Base-by-base conservation (phyloP, 2,329 filamentous ascomycete genomes). In the Periconia sp. region DNA sequence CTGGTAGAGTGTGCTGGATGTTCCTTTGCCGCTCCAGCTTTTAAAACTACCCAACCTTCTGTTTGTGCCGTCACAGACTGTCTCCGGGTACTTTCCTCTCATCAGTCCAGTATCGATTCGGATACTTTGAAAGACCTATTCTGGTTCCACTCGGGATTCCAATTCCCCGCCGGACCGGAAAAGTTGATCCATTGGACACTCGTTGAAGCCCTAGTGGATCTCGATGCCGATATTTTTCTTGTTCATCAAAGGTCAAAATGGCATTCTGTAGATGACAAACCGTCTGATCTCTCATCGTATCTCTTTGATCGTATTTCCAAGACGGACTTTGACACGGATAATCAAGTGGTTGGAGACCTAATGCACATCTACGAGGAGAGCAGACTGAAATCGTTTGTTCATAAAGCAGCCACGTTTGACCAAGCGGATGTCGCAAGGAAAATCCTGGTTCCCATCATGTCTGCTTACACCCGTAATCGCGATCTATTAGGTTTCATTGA, bases 1-100 rank as follows among this genome's bases (percentile, higher is more conserved):
- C 64, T 79, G 9, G 58, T 65, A 6, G 67, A 73, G 46, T 76
- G 72, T 55, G 59, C 62, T 45, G 64, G 64, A 41, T 72, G 65
- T 54, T 60, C 70, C 14, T 35, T 71, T 40, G 53, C 55, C n/a
- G 41, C 58, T 17, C 62, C 65, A 6, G 55, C 62, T n/a, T 64
- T 61, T 42, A 49, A 52, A 14, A 62, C 63, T 14, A 50, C 59
- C 7, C 47, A 48, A 18, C 56, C 57, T 15, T 65, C 64, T 7
- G 56, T 71, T 23, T 46, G 52, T 20, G 62, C 63, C 3, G 58
- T 75, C 1, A 59, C 64, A 42, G 52, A 62, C 14, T 64, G 65
- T 37, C 54, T 73, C 5, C 49, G 53, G 27, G 57, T 68, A 17
- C 60, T 75, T 6, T 53, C 59, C 18, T 52, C 53, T 10, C 61